A percentile compares a stretch with the other conserved stretches of the same genome.
phyloP scores from a whole-genome alignment of 495 filamentous ascomycete species.

The Trichoderma asperelloides region DNA sequence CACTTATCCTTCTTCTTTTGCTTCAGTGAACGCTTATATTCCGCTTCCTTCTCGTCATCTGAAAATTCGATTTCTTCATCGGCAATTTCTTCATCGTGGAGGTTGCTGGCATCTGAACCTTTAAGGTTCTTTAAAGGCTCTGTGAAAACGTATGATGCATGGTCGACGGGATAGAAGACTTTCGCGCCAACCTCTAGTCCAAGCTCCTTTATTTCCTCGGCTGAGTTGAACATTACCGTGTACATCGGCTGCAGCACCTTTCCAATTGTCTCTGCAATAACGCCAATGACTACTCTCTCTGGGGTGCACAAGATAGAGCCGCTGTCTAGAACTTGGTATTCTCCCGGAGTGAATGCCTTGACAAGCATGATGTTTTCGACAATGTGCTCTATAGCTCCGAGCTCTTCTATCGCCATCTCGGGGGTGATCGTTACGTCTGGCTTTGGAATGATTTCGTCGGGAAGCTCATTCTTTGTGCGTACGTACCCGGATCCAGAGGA shows the following conservation, averaged over 20 bases:
- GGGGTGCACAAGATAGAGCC: slow-evolving; percentile 78
- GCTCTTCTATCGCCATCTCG: slow-evolving; percentile 62
- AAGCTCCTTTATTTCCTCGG: slow-evolving; percentile 54
- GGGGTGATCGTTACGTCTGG: slow-evolving; percentile 65
- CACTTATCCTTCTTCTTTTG: slow-evolving; percentile 47
- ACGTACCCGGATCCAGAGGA: slow-evolving; percentile 39
- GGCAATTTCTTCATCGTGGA: slow-evolving; percentile 85
- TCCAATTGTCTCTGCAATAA: slow-evolving; percentile 72
- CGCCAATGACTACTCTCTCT: slow-evolving; percentile 65
- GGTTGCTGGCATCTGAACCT: slow-evolving; percentile 85
- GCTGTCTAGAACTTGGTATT: slow-evolving; percentile 71
- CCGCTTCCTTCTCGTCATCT: slow-evolving; percentile 87
- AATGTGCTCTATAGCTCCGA: slow-evolving; percentile 63
- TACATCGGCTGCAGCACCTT: slow-evolving; percentile 77
- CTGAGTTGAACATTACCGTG: slow-evolving; percentile 58
- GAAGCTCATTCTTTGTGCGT: slow-evolving; percentile 65
- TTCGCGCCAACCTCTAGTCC: slow-evolving; percentile 55
- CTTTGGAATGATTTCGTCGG: slow-evolving; percentile 57
- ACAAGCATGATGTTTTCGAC: slow-evolving; percentile 72
- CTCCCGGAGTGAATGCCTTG: slow-evolving; percentile 67
- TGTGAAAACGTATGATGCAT: slow-evolving; percentile 77
- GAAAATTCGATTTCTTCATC: slow-evolving; percentile 89
- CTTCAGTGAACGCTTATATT: slow-evolving; percentile 57
- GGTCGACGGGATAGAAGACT: slow-evolving; percentile 67
- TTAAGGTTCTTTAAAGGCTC: slow-evolving; percentile 66